These are phyloP conservation scores for Neospora caninum DNA, from an alignment of 169 alveolate genomes.

Conservation along the genomic window DNA sequence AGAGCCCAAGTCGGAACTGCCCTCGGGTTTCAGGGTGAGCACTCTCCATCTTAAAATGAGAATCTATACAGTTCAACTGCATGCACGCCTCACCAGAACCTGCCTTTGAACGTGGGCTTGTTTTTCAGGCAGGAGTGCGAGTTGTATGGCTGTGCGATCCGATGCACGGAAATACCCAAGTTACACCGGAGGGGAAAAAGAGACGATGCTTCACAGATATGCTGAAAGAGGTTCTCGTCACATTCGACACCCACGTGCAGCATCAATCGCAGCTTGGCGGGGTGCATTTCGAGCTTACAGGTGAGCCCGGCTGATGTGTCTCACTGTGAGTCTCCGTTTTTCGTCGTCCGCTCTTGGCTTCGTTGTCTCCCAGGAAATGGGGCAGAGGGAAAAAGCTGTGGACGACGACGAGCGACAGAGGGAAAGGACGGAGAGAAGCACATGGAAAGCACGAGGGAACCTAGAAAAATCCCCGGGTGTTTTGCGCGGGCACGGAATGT, in stretches of 20 bases:
- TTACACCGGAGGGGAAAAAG: slow-evolving; percentile 26
- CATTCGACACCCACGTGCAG: background rate
- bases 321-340: too few species aligned
- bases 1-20: too few species aligned
- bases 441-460: too few species aligned
- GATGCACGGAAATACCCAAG: slow-evolving; percentile 79
- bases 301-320: slow-evolving; percentile 29
- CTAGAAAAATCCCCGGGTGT: too few species aligned
- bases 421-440: too few species aligned
- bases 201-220: slow-evolving; percentile 19
- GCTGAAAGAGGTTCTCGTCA: background rate
- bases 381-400: background rate
- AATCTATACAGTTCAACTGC: too few species aligned
- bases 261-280: slow-evolving; percentile 54
- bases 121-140: slow-evolving; percentile 66
- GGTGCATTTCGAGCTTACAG: slow-evolving; percentile 58
- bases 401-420: background rate
- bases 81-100: background rate
- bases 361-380: background rate
- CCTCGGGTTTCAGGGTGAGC: too few species aligned
- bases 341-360: background rate
- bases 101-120: background rate
- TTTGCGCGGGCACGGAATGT: too few species aligned
- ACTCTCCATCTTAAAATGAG: too few species aligned
- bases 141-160: slow-evolving; percentile 80